phyloP scores from a whole-genome alignment of 495 filamentous ascomycete genomes.

The Hamigera avellanea region DNA sequence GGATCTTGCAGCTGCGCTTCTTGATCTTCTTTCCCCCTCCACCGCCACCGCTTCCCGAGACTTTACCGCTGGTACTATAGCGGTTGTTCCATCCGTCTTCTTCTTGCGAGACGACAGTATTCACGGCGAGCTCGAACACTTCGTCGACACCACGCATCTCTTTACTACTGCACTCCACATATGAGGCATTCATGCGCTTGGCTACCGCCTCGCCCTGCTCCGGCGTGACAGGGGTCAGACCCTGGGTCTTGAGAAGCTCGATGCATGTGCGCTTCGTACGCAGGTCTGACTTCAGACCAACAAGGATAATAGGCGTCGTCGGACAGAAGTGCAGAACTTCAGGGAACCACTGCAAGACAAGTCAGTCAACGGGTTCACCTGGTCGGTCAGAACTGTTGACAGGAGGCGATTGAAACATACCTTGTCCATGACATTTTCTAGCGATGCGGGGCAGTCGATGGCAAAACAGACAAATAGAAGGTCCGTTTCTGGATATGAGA shows the following conservation, averaged over 20 bases:
- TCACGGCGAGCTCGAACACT: conserved; percentile 82
- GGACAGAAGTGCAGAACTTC: conserved; percentile 99
- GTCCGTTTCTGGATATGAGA: conserved; percentile 97
- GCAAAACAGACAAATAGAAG: conserved; percentile 98
- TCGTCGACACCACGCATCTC: conserved; percentile 93
- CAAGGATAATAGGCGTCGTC: conserved; percentile 86
- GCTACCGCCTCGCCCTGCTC: conserved; percentile 84
- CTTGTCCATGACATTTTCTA: conserved; percentile 99
- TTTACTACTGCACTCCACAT: conserved; percentile 97
- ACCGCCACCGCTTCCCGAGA: conserved; percentile 6
- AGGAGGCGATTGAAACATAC: conserved; percentile 33
- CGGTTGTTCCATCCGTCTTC: conserved; percentile 22
- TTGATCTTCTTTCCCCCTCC: conserved; percentile 37
- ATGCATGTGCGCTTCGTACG: conserved; percentile 90
- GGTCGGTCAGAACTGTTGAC: conserved; percentile 3
- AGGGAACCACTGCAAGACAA: conserved; percentile 83
- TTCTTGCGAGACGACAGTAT: conserved; percentile 58
- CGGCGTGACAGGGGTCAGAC: conserved; percentile 83
- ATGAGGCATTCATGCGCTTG: conserved; percentile 81
- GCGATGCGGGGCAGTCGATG: conserved; percentile 93
- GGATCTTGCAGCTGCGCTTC: conserved; percentile 60
- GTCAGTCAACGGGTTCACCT: conserved; percentile 10
- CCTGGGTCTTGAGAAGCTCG: conserved; percentile 95
- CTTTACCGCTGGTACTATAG: conserved; percentile 10
- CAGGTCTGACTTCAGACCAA: conserved; percentile 93